A percentile compares a stretch with the other conserved stretches of the same genome.
Evolutionary conservation across 2,329 filamentous ascomycete species (phyloP).

Genomic region (Ascochyta koolunga): DNA sequence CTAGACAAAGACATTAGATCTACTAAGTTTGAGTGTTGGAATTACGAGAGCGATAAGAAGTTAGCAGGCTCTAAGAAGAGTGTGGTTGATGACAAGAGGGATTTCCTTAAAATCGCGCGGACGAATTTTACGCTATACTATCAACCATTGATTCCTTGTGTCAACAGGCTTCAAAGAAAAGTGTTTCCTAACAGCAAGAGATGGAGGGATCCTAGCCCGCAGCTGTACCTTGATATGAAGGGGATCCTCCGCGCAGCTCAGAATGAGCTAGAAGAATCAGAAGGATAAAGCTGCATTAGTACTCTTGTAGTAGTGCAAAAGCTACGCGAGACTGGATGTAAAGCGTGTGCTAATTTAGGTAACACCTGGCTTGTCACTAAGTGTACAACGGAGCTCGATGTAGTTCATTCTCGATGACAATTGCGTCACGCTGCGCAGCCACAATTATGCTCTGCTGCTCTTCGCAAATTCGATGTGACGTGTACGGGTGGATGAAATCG

Average conservation of each 20-base stretch:
- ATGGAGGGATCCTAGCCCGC: slow-evolving; percentile 12
- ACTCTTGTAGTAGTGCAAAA: not conserved
- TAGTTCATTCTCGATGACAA: not conserved
- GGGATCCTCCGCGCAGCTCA: slow-evolving; percentile 11
- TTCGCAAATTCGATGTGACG: not conserved
- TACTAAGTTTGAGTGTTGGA: slow-evolving; percentile 22
- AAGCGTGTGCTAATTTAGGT: not conserved
- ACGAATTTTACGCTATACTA: not conserved
- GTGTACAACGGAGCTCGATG: not conserved
- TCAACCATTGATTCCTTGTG: not conserved
- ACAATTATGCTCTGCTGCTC: not conserved
- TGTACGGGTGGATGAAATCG: not conserved
- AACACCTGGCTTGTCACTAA: not conserved
- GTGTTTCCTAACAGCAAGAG: no score
- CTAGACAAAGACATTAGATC: slow-evolving; percentile 56
- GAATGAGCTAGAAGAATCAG: slow-evolving; percentile 2
- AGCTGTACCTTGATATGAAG: slow-evolving; percentile 17
- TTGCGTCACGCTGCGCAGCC: not conserved
- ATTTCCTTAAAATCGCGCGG: not conserved
- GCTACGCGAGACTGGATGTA: not conserved
- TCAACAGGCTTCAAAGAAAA: no score
- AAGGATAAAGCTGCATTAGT: not conserved
- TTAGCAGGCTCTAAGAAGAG: not conserved
- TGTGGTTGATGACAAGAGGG: not conserved
- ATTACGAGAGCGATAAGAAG: not conserved